Conservation (phyloP, 2,329 filamentous ascomycete genomes). For the Ascochyta lentis region DNA sequence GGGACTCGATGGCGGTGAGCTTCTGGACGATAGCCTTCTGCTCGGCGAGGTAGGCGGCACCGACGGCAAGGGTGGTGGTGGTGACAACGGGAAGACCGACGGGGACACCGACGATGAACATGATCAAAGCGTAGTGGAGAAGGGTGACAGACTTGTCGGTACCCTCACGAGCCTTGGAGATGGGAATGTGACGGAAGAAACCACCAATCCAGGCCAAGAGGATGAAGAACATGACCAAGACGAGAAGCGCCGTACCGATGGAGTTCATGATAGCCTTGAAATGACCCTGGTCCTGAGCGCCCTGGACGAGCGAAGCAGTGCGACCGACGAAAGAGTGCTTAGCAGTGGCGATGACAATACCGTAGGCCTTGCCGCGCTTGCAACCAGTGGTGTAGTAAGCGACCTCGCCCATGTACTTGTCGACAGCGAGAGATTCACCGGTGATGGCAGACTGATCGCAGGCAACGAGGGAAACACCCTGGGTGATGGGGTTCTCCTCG, state of each 20-base stretch:
- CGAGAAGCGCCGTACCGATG: constrained; percentile 75
- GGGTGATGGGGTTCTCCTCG: constrained; percentile 59
- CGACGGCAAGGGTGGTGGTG: constrained; percentile 78
- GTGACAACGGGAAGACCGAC: constrained; percentile 80
- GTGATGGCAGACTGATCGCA: constrained; percentile 82
- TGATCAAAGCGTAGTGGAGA: constrained; percentile 55
- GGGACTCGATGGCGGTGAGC: constrained; percentile 77
- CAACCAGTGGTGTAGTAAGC: constrained; percentile 82
- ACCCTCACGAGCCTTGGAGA: constrained; percentile 64
- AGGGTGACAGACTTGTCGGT: constrained; percentile 63
- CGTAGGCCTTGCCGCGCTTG: constrained; percentile 80
- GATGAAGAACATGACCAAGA: constrained; percentile 80
- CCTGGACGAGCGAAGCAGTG: constrained; percentile 76
- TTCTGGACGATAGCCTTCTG: constrained; percentile 83
- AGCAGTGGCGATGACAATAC: constrained; percentile 70
- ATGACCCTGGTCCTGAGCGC: constrained; percentile 72
- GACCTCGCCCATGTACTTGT: constrained; percentile 78
- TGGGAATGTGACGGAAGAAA: constrained; percentile 74
- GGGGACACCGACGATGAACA: constrained; percentile 79
- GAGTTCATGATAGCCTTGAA: constrained; percentile 81
- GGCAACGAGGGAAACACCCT: constrained; percentile 71
- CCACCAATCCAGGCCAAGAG: constrained; percentile 77
- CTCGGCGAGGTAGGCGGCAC: constrained; percentile 77
- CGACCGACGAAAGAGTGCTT: constrained; percentile 78
- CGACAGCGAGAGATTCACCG: constrained; percentile 79